Evolutionary conservation across 2,329 filamentous ascomycete genomes (phyloP), one percentile per base, ranked within the genome.

Genomic region (Myriosclerotinia curreyana): DNA sequence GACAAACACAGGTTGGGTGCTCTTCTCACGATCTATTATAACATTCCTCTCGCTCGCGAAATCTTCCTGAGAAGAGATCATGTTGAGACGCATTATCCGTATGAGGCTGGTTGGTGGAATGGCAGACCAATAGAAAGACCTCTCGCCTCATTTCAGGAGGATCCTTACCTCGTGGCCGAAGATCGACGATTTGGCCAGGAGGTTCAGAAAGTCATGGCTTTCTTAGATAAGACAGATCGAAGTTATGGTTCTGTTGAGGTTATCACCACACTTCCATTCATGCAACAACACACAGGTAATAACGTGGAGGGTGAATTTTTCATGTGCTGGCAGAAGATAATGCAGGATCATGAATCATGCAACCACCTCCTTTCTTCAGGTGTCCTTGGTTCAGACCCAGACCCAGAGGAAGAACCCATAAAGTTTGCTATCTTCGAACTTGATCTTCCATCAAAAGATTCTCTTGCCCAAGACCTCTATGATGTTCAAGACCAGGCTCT

Each of bases 31-130:
- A 83, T 88, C 9, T 78, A 84, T 48, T 82, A 87, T 69, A 78
- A 82, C 63, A 87, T 88, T 31, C 85, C 86, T 1, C 74, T 84
- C 0, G 79, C 79, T 0, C 80, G 85, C 60, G 86, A 87, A 67
- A 75, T 81, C 3, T 75, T 88, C 15, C 77, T 88, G 3, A 72
- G 75, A 31, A 76, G 74, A 12, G 80, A 80, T 1, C 62, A 71
- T 4, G 73, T 78, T 6, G 75, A 79, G 2, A 69, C 75, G 1
- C 79, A 76, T 42, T 88, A 87, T 67, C 84, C 85, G 0, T 78
- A 81, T 68, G 79, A 83, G 67, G 76, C 76, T 15, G 80, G 84
- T 65, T 88, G 86, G 86, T 88, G 86, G 86, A 81, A 79, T 66
- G 85, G 86, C 4, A 77, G 80, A 54, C 72, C 77, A 11, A 86